Conservation (phyloP, 768 basidiomycete species). For the Tephrocybe sp. region DNA sequence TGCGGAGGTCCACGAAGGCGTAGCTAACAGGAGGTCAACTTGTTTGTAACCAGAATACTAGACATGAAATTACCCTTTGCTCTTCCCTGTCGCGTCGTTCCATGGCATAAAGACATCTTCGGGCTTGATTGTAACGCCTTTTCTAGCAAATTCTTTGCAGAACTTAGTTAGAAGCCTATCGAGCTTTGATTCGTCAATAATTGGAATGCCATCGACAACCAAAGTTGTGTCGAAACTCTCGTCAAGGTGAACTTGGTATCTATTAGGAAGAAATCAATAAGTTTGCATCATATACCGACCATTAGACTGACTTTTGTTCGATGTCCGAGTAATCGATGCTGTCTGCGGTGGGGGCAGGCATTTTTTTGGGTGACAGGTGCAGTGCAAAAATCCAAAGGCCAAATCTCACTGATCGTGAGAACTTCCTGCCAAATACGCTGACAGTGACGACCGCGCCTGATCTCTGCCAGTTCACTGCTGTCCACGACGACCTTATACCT, state of each 20-base stretch:
- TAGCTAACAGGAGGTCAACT: slow-evolving; percentile 46
- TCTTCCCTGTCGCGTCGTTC: slow-evolving; percentile 78
- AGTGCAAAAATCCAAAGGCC: not conserved
- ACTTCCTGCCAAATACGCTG: slow-evolving; percentile 3
- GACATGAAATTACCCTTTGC: slow-evolving; percentile 71
- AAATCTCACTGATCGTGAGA: slow-evolving; percentile 13
- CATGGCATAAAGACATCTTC: slow-evolving; percentile 87
- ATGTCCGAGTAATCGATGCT: slow-evolving; percentile 88
- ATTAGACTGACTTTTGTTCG: slow-evolving; percentile 66
- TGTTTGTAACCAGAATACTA: not conserved
- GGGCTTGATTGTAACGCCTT: slow-evolving; percentile 71
- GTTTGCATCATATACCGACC: not conserved
- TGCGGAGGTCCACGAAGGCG: slow-evolving; percentile 78
- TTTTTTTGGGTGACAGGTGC: slow-evolving; percentile 25
- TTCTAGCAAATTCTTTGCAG: slow-evolving; percentile 78
- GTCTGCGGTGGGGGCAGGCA: slow-evolving; percentile 54
- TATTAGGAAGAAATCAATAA: slow-evolving; percentile 27
- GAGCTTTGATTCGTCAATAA: slow-evolving; percentile 83
- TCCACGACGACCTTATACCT: slow-evolving; percentile 8
- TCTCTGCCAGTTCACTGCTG: not conserved
- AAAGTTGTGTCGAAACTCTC: slow-evolving; percentile 89
- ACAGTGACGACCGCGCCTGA: not conserved
- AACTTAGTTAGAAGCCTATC: slow-evolving; percentile 81
- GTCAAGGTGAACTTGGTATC: slow-evolving; percentile 83
- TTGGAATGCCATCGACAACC: slow-evolving; percentile 88